Conservation (phyloP, 2,329 filamentous ascomycete species). For the Sclerotiophoma versabilis region DNA sequence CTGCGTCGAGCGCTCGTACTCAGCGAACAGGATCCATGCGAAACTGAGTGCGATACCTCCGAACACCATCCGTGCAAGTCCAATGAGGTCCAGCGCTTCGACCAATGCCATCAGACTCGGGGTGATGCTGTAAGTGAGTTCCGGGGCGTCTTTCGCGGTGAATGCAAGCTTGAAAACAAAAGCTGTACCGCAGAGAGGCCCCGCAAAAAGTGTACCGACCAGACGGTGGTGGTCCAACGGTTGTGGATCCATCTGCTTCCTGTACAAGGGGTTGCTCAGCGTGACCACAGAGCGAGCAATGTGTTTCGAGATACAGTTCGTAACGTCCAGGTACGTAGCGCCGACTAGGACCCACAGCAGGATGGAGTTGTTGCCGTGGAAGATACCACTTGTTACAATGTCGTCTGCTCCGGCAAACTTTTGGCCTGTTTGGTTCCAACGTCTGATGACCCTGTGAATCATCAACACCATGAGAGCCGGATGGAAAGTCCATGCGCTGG, state of each 20-base stretch:
- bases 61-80: conserved; percentile 48
- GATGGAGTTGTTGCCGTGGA: conserved; percentile 58
- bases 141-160: conserved; percentile 85
- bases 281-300: conserved; percentile 37
- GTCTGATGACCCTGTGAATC: conserved; percentile 70
- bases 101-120: conserved; percentile 57
- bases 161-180: conserved; percentile 90
- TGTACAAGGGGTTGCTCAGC: conserved; percentile 26
- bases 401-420: conserved; percentile 93
- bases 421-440: conserved; percentile 97
- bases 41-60: conserved; percentile 42
- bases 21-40: conserved; percentile 38
- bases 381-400: conserved; percentile 69
- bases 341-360: conserved; percentile 78
- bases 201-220: conserved; percentile 38
- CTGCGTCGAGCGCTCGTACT: conserved; percentile 33
- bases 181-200: conserved; percentile 62
- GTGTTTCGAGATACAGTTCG: conserved; percentile 52
- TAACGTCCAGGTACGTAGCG: conserved; percentile 70
- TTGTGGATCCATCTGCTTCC: conserved; percentile 27
- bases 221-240: conserved; percentile 37
- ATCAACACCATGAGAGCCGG: conserved; percentile 60
- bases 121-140: conserved; percentile 62
- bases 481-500: conserved; percentile 36
- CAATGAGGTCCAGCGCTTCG: conserved; percentile 43